Conservation (phyloP, 176 grass and related monocot genomes). For the Musa troglodytarum region DNA sequence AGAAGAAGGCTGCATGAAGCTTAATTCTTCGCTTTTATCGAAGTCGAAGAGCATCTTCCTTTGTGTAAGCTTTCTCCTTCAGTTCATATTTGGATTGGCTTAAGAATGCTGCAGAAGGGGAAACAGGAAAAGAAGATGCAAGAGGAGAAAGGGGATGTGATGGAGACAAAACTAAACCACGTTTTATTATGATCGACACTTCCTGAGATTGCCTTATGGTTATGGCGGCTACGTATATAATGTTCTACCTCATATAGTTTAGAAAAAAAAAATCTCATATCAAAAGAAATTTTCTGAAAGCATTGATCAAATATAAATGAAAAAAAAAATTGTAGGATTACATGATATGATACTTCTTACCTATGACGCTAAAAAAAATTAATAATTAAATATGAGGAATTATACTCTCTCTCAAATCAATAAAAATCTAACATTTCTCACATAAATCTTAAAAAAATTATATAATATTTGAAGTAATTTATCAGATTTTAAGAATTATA, state of each 20-base stretch:
- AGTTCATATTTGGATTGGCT: neutral
- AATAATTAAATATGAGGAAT: too few species aligned
- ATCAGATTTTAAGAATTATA: too few species aligned
- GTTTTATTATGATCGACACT: neutral
- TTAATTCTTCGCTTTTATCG: neutral
- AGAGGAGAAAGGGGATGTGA: neutral
- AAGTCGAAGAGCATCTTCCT: neutral
- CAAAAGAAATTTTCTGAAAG: too few species aligned
- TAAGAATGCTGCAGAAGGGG: neutral
- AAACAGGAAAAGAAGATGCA: neutral
- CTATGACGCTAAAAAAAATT: too few species aligned
- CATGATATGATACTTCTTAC: too few species aligned
- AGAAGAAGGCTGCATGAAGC: neutral
- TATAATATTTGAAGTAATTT: too few species aligned
- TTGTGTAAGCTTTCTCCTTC: neutral
- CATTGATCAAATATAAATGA: too few species aligned
- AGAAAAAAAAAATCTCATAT: neutral
- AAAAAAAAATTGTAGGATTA: too few species aligned
- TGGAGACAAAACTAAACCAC: neutral
- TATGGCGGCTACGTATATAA: too few species aligned
- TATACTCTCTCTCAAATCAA: too few species aligned
- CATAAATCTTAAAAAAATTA: too few species aligned
- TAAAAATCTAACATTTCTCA: too few species aligned
- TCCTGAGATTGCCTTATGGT: neutral
- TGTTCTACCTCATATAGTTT: neutral